These are phyloP conservation scores for bread wheat (Triticum aestivum) DNA, from an alignment of 176 grass and related monocot species.

Conservation along the genomic window DNA sequence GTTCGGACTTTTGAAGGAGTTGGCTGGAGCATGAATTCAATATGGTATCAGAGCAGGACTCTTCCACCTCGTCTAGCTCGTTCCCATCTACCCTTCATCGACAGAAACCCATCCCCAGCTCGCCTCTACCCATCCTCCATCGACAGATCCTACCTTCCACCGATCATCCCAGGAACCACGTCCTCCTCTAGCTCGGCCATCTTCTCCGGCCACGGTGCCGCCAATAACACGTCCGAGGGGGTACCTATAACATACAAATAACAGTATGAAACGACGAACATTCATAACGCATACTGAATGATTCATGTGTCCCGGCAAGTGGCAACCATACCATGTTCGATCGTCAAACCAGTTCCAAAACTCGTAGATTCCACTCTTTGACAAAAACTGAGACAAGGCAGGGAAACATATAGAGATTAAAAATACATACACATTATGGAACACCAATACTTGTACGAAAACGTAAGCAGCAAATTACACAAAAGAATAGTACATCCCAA, in stretches of 20 bases:
- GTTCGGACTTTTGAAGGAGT: too few relatives aligned
- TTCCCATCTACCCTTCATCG: too few relatives aligned
- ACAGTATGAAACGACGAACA: background rate
- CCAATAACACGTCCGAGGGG: conserved; percentile 71
- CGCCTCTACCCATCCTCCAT: too few relatives aligned
- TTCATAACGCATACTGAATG: background rate
- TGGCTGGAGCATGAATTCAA: too few relatives aligned
- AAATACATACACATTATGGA: background rate
- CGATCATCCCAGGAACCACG: too few relatives aligned
- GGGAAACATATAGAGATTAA: background rate
- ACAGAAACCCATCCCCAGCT: too few relatives aligned
- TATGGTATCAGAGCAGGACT: too few relatives aligned
- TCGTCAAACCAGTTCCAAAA: conserved; percentile 99
- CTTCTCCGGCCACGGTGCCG: conserved; percentile 20
- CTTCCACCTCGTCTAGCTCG: too few relatives aligned
- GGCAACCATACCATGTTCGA: conserved; percentile 65
- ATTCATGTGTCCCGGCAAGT: background rate
- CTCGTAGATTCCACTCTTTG: conserved; percentile 93
- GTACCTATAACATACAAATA: conserved; percentile 52
- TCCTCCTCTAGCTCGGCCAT: too few relatives aligned
- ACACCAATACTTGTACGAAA: background rate
- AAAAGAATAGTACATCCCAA: background rate
- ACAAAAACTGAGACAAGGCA: conserved; percentile 66
- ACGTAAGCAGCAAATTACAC: conserved; percentile 7
- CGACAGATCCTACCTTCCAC: too few relatives aligned